phyloP scores from a whole-genome alignment of 768 basidiomycete species.

The Kwoniella bestiolae region DNA sequence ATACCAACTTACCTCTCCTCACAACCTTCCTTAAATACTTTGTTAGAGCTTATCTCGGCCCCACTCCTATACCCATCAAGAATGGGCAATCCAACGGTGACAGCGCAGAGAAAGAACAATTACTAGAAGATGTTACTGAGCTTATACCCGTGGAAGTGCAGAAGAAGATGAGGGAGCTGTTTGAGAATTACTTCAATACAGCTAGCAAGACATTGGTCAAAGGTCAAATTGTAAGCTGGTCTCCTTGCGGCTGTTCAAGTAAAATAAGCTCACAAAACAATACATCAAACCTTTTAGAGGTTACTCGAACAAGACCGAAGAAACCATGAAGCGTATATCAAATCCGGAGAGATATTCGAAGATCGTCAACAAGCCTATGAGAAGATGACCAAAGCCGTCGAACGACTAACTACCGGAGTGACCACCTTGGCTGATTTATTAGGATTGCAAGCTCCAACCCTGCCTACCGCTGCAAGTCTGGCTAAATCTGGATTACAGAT shows the following conservation, averaged over 20 bases:
- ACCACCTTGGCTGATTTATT: conserved; percentile 93
- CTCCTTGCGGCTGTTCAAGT: background rate
- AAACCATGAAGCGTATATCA: conserved; percentile 99
- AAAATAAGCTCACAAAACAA: no score
- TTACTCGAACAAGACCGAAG: conserved; percentile 95
- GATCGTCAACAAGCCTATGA: conserved; percentile 98
- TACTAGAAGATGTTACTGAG: conserved; percentile 63
- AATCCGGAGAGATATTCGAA: conserved; percentile 98
- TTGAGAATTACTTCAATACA: conserved; percentile 88
- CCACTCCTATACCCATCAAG: conserved; percentile 3
- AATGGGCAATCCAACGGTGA: background rate
- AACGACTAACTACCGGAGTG: conserved; percentile 84
- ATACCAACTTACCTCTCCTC: conserved; percentile 86
- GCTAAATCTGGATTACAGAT: conserved; percentile 57
- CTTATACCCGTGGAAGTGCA: conserved; percentile 83
- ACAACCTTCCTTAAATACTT: conserved; percentile 94
- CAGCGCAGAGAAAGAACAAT: background rate
- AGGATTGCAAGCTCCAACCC: conserved; percentile 73
- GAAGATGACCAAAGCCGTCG: conserved; percentile 95
- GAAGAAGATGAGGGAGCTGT: conserved; percentile 87
- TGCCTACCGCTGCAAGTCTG: conserved; percentile 74
- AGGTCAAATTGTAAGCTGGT: conserved; percentile 75
- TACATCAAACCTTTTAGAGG: conserved; percentile 72
- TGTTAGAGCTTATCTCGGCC: conserved; percentile 83
- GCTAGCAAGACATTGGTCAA: conserved; percentile 89